Evolutionary conservation across 768 basidiomycete species (phyloP).

Genomic region (Omphalotus guepiniiformis): DNA sequence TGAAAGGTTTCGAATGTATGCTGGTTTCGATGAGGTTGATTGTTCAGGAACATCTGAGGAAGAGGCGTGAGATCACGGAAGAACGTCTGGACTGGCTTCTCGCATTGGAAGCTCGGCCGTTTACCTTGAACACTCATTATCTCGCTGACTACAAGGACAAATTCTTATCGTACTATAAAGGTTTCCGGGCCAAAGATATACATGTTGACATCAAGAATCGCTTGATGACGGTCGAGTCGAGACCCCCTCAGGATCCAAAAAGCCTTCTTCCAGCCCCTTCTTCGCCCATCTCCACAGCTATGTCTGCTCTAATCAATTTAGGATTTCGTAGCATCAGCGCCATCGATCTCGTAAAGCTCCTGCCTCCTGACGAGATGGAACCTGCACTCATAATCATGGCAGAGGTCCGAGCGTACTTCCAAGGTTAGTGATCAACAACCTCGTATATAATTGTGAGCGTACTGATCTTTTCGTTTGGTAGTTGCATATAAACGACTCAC

Average conservation of each 20-base stretch:
- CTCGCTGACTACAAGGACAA: slow-evolving; percentile 44
- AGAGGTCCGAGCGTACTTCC: slow-evolving; percentile 68
- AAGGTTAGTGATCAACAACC: slow-evolving; percentile 42
- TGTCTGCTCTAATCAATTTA: slow-evolving; percentile 32
- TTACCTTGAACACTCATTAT: slow-evolving; percentile 50
- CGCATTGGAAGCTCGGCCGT: slow-evolving; percentile 43
- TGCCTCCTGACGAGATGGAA: slow-evolving; percentile 49
- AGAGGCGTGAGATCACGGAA: slow-evolving; percentile 34
- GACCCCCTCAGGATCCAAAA: too few species aligned
- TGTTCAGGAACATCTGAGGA: slow-evolving; percentile 46
- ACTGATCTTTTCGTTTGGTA: slow-evolving; percentile 17
- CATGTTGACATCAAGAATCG: slow-evolving; percentile 21
- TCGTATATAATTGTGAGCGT: slow-evolving; percentile 3
- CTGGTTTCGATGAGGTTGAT: slow-evolving; percentile 47
- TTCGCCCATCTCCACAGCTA: slow-evolving; percentile 18
- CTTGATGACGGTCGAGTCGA: slow-evolving; percentile 11
- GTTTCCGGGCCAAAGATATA: slow-evolving; percentile 29
- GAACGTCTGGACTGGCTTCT: slow-evolving; percentile 45
- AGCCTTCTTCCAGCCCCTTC: neutral
- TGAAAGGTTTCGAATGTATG: neutral
- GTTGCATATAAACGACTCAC: slow-evolving; percentile 58
- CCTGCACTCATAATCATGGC: slow-evolving; percentile 65
- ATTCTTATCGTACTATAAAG: slow-evolving; percentile 47
- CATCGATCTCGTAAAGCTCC: slow-evolving; percentile 44
- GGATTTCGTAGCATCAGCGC: slow-evolving; percentile 35